Conservation (phyloP, 352 stramenopile species). For the Phytophthora sojae region DNA sequence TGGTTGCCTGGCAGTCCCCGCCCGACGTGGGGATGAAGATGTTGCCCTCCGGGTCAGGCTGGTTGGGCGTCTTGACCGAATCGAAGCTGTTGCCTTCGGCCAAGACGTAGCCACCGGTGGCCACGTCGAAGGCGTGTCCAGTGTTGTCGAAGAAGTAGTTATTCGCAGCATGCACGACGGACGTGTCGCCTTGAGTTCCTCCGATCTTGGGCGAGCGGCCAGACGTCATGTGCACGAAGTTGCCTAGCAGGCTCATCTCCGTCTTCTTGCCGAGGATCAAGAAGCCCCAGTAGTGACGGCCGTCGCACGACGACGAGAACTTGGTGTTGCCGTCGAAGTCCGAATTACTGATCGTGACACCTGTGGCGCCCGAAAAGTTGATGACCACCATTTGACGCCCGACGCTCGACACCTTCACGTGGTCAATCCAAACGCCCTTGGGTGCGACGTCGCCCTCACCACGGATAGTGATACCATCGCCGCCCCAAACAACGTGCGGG, state of each 20-base stretch:
- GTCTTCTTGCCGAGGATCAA: constrained; percentile 24
- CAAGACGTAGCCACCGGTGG: constrained; percentile 20
- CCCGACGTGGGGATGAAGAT: constrained; percentile 20
- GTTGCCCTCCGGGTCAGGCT: constrained; percentile 16
- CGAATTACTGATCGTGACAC: constrained; percentile 37
- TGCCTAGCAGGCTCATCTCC: constrained; percentile 28
- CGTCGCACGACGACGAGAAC: constrained; percentile 19
- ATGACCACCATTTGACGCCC: constrained; percentile 47
- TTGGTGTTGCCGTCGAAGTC: constrained; percentile 26
- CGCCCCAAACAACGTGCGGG: constrained; percentile 33
- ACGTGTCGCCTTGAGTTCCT: constrained; percentile 10
- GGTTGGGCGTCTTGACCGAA: constrained; percentile 17
- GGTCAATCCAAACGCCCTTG: constrained; percentile 34
- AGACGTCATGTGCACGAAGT: constrained; percentile 39
- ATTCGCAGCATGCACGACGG: constrained; percentile 33
- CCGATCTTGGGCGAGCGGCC: constrained; percentile 45
- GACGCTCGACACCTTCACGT: constrained; percentile 47
- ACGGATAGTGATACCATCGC: too few species aligned
- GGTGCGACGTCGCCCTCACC: too few species aligned
- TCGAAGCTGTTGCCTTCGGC: constrained; percentile 40
- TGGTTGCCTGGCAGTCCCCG: constrained; percentile 18
- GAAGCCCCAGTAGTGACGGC: constrained; percentile 53
- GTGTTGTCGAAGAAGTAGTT: constrained; percentile 38
- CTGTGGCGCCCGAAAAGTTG: constrained; percentile 16
- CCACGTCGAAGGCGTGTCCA: constrained; percentile 30